Percentiles rank a stretch among this genome's conserved stretches.
Evolutionary conservation across 108 stramenopile species (phyloP).

Genomic region (Nitzschia putrida): DNA sequence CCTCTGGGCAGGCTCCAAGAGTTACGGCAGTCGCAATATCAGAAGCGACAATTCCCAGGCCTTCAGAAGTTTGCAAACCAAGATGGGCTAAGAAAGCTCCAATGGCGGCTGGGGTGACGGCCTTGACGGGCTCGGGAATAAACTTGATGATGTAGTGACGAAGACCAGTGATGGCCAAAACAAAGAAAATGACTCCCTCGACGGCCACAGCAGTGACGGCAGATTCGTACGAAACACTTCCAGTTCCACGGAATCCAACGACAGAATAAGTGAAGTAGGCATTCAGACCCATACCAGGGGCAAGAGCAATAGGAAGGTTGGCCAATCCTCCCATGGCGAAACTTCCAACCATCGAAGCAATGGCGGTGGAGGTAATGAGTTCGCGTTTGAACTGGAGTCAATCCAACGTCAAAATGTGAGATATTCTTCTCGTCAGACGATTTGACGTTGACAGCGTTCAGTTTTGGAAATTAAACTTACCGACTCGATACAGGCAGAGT

Average conservation of each 20-base stretch:
- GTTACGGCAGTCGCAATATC: constrained; percentile 76
- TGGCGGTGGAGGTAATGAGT: constrained; percentile 61
- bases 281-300: constrained; percentile 76
- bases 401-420: constrained; percentile 18
- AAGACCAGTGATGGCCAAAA: constrained; percentile 58
- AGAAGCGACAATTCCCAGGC: constrained; percentile 61
- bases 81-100: constrained; percentile 72
- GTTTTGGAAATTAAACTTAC: neutral
- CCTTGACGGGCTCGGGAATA: constrained; percentile 67
- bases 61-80: constrained; percentile 70
- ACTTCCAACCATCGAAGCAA: constrained; percentile 57
- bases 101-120: constrained; percentile 69
- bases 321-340: constrained; percentile 62
- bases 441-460: neutral
- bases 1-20: constrained; percentile 61
- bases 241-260: constrained; percentile 67
- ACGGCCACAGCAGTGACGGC: constrained; percentile 66
- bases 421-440: constrained; percentile 29
- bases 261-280: constrained; percentile 67
- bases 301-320: constrained; percentile 70
- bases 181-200: constrained; percentile 64
- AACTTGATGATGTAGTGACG: constrained; percentile 49
- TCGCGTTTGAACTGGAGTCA: constrained; percentile 39
- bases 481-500: constrained; percentile 43
- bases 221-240: constrained; percentile 47